Conservation (phyloP, 2,329 filamentous ascomycete genomes). For the Ramichloridium luteum region DNA sequence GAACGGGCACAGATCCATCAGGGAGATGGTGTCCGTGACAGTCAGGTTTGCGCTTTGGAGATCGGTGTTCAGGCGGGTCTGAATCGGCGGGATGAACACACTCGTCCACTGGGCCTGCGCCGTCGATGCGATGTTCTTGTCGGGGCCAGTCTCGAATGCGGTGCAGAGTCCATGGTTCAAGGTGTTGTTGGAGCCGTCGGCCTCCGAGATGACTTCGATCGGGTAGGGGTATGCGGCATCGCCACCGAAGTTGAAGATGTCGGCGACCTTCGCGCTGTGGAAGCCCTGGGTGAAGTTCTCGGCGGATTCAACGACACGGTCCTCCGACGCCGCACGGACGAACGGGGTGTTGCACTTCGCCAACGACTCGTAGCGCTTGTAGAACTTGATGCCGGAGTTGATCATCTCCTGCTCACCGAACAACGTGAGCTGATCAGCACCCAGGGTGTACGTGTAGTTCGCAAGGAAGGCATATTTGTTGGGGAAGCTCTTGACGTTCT, state of each 20-base stretch:
- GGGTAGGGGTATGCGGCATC: conserved; percentile 38
- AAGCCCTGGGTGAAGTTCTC: conserved; percentile 66
- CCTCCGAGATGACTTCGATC: conserved; percentile 61
- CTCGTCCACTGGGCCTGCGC: conserved; percentile 48
- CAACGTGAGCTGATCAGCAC: conserved; percentile 53
- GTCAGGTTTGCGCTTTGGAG: conserved; percentile 57
- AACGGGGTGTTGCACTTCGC: conserved; percentile 51
- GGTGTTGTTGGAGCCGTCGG: conserved; percentile 60
- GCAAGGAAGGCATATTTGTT: conserved; percentile 57
- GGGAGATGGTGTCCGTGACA: conserved; percentile 47
- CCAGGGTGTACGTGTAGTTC: conserved; percentile 59
- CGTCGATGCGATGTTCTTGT: conserved; percentile 35
- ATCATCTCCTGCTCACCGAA: conserved; percentile 60
- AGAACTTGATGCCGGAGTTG: conserved; percentile 66
- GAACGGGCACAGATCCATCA: conserved; percentile 89
- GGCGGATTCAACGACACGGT: conserved; percentile 63
- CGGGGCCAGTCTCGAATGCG: conserved; percentile 51
- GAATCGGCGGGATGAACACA: conserved; percentile 55
- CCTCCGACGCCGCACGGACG: conserved; percentile 56
- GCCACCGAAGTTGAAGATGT: conserved; percentile 25
- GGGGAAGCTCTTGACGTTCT: conserved; percentile 43
- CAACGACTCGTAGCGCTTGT: conserved; percentile 56
- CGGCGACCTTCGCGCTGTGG: conserved; percentile 41
- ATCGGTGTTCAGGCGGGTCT: conserved; percentile 54
- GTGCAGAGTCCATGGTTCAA: conserved; percentile 63